These are phyloP conservation scores for Grosmannia clavigera DNA, from an alignment of 2,329 filamentous ascomycete genomes.

Conservation along the genomic window DNA sequence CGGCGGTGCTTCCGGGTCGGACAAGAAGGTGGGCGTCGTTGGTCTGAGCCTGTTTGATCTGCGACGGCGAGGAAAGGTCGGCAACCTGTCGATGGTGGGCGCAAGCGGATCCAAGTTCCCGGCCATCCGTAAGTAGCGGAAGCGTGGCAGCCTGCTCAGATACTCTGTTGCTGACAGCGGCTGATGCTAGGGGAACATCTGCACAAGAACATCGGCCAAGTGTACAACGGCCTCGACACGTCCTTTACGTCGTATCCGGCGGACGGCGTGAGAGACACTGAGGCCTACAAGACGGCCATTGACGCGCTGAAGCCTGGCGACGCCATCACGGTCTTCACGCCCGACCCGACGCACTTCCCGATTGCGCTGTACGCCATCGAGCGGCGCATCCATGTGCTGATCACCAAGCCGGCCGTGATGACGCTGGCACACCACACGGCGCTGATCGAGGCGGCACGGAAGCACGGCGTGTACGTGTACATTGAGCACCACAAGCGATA, in stretches of 20 bases:
- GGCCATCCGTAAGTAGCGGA: conserved; percentile 49
- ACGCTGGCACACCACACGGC: conserved; percentile 66
- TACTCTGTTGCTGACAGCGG: no score
- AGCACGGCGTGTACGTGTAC: conserved; percentile 76
- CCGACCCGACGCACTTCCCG: conserved; percentile 82
- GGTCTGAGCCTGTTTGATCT: conserved; percentile 83
- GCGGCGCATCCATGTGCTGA: conserved; percentile 75
- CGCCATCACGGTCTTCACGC: conserved; percentile 92
- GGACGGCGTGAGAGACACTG: conserved; percentile 59
- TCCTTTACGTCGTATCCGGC: conserved; percentile 74
- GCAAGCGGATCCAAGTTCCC: conserved; percentile 83
- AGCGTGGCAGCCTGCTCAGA: not conserved
- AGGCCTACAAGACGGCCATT: conserved; percentile 81
- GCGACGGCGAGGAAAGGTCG: conserved; percentile 77
- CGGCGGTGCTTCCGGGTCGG: conserved; percentile 67
- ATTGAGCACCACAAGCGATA: conserved; percentile 96
- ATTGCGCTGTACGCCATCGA: conserved; percentile 89
- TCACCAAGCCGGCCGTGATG: conserved; percentile 91
- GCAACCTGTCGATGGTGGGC: conserved; percentile 76
- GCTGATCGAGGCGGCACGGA: conserved; percentile 58
- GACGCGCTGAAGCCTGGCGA: conserved; percentile 70
- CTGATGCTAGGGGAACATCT: conserved; percentile 46
- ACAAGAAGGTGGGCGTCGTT: conserved; percentile 94
- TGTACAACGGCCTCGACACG: conserved; percentile 81
- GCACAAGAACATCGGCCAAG: conserved; percentile 72